Evolutionary conservation across 495 filamentous ascomycete genomes (phyloP).

Genomic region (Hypoxylon fuscum): DNA sequence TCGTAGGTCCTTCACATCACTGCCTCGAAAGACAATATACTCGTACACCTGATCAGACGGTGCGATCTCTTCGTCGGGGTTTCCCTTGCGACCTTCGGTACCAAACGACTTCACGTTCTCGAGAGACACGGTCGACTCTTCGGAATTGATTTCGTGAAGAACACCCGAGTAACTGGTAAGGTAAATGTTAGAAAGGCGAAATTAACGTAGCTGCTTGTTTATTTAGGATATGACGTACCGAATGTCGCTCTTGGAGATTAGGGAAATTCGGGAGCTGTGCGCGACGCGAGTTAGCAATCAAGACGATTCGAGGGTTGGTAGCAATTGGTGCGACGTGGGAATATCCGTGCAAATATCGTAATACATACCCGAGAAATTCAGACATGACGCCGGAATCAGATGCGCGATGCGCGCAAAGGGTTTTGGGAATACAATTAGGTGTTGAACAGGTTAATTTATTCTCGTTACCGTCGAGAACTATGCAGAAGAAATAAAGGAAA

Average conservation of each 20-base stretch:
- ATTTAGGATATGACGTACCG: slow-evolving; percentile 65
- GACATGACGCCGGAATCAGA: slow-evolving; percentile 49
- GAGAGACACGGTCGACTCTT: slow-evolving; percentile 93
- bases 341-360: too few relatives aligned
- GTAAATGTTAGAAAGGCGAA: slow-evolving; percentile 32
- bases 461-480: slow-evolving; percentile 20
- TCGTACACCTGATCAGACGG: slow-evolving; percentile 89
- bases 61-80: slow-evolving; percentile 80
- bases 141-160: slow-evolving; percentile 97
- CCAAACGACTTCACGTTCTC: slow-evolving; percentile 94
- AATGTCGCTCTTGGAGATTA: slow-evolving; percentile 98
- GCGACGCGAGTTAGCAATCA: slow-evolving; percentile 36
- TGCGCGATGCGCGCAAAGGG: slow-evolving; percentile 41
- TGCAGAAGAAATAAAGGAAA: slow-evolving; percentile 3
- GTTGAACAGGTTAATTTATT: slow-evolving; percentile 24
- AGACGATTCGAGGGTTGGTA: not conserved
- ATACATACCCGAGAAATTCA: slow-evolving; percentile 59
- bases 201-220: slow-evolving; percentile 24
- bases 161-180: slow-evolving; percentile 85
- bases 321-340: slow-evolving; percentile 3
- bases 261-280: slow-evolving; percentile 75
- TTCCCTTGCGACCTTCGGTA: slow-evolving; percentile 85
- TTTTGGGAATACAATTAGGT: slow-evolving; percentile 16
- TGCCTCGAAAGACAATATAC: slow-evolving; percentile 98
- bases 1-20: slow-evolving; percentile 96